These are phyloP conservation scores for Aspergillus tanneri DNA, from an alignment of 2,329 filamentous ascomycete species.

Conservation along the genomic window DNA sequence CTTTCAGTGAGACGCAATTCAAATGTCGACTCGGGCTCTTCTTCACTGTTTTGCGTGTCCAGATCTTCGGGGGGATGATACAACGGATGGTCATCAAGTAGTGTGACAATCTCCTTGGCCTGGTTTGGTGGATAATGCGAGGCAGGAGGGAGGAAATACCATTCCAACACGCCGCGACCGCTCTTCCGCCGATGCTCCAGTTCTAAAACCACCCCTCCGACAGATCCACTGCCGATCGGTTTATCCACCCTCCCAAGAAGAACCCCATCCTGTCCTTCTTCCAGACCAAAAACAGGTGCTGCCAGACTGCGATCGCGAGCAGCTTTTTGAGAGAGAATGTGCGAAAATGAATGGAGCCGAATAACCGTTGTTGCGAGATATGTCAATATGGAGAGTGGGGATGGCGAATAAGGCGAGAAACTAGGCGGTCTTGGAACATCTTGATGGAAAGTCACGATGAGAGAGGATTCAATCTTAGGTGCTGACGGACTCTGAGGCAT, in stretches of 20 bases:
- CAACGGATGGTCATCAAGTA: slow-evolving; percentile 75
- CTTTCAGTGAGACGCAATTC: slow-evolving; percentile 84
- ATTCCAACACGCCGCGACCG: slow-evolving; percentile 73
- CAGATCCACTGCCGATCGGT: slow-evolving; percentile 32
- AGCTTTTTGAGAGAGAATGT: slow-evolving; percentile 71
- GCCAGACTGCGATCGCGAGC: slow-evolving; percentile 72
- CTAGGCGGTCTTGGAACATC: slow-evolving; percentile 65
- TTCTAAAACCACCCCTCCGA: slow-evolving; percentile 69
- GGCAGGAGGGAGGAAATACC: slow-evolving; percentile 57
- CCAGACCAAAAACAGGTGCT: slow-evolving; percentile 75
- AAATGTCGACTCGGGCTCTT: slow-evolving; percentile 73
- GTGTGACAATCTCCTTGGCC: slow-evolving; percentile 52
- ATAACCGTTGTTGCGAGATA: slow-evolving; percentile 90
- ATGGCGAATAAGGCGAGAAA: slow-evolving; percentile 53
- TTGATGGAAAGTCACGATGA: slow-evolving; percentile 78
- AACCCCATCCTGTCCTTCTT: slow-evolving; percentile 74
- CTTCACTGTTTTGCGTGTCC: slow-evolving; percentile 46
- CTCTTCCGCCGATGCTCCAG: slow-evolving; percentile 85
- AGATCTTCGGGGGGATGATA: slow-evolving; percentile 56
- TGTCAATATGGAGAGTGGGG: slow-evolving; percentile 68
- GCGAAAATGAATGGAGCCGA: slow-evolving; percentile 68
- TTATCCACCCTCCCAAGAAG: slow-evolving; percentile 61
- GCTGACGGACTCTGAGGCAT: slow-evolving; percentile 48
- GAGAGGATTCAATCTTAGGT: slow-evolving; percentile 54
- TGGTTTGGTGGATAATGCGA: slow-evolving; percentile 47